These are phyloP conservation scores for Conidiobolus incongruus DNA, from an alignment of 371 early-diverging fungal genomes.

Conservation along the genomic window DNA sequence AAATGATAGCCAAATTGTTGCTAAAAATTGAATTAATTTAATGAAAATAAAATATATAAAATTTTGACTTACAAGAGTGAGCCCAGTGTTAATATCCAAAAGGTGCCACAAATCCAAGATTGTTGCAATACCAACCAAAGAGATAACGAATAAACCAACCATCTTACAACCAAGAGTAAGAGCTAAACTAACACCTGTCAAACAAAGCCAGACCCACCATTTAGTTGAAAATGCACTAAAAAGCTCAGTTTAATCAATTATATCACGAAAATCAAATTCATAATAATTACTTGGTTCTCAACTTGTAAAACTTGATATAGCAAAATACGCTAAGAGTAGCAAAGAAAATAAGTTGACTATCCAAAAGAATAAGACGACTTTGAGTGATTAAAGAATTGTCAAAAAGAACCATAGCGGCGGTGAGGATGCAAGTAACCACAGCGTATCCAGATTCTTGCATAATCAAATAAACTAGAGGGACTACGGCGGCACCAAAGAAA, in stretches of 20 bases:
- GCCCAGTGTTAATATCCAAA: conserved; percentile 56
- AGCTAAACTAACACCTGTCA: conserved; percentile 45
- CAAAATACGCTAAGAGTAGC: conserved; percentile 54
- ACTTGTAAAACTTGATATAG: conserved; percentile 71
- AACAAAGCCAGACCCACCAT: conserved; percentile 62
- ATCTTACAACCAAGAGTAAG: conserved; percentile 59
- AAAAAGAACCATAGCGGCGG: conserved; percentile 54
- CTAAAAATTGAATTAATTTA: conserved; percentile 10
- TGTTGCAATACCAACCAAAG: conserved; percentile 60
- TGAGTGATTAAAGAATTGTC: conserved; percentile 84
- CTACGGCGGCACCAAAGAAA: conserved; percentile 47
- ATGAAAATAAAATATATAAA: background rate
- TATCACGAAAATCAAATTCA: background rate
- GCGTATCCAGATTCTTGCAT: conserved; percentile 74
- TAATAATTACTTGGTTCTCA: conserved; percentile 26
- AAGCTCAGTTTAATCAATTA: conserved; percentile 1
- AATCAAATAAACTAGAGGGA: conserved; percentile 59
- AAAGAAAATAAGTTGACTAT: conserved; percentile 79
- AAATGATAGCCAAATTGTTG: conserved; percentile 34
- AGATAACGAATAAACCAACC: conserved; percentile 81
- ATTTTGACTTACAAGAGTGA: conserved; percentile 27
- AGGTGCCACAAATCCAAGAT: conserved; percentile 82
- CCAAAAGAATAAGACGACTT: conserved; percentile 78
- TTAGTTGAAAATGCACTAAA: conserved; percentile 21
- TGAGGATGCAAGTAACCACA: conserved; percentile 44